A percentile compares a stretch with the other conserved stretches of the same genome.
phyloP scores from a whole-genome alignment of 176 grass and related monocot genomes.

The Carex cristatella region DNA sequence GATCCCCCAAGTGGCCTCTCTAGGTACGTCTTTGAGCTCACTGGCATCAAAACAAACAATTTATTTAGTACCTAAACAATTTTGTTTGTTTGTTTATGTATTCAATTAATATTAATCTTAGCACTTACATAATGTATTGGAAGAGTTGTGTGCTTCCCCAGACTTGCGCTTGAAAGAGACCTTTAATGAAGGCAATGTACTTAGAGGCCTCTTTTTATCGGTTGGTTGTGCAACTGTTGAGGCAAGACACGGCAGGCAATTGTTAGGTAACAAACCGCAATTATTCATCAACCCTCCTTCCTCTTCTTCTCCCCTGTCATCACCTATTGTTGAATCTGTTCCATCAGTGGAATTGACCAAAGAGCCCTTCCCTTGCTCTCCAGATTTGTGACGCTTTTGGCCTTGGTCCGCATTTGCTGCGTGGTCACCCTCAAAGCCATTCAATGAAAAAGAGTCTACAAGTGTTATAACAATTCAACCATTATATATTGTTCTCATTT shows the following conservation, averaged over 20 bases:
- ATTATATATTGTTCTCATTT: not conserved
- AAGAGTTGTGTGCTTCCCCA: constrained; percentile 52
- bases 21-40: constrained; percentile 63
- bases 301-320: constrained; percentile 24
- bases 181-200: constrained; percentile 70
- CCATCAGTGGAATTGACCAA: constrained; percentile 47
- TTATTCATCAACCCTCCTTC: constrained; percentile 61
- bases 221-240: constrained; percentile 40
- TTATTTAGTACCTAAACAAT: constrained; percentile 8
- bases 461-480: not conserved
- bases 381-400: constrained; percentile 47
- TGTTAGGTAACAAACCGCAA: constrained; percentile 73
- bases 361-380: constrained; percentile 40
- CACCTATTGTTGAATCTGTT: constrained; percentile 29
- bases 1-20: constrained; percentile 80
- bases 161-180: constrained; percentile 87
- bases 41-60: constrained; percentile 31
- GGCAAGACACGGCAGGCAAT: constrained; percentile 78
- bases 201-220: constrained; percentile 67
- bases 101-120: not conserved
- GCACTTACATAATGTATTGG: constrained; percentile 56
- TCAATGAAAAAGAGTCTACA: constrained; percentile 57
- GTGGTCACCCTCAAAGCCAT: constrained; percentile 52
- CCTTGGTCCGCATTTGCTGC: constrained; percentile 33
- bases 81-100: not conserved